Base-by-base conservation (phyloP, 441 rosid genomes). In the Cnidoscolus chayamansa region DNA sequence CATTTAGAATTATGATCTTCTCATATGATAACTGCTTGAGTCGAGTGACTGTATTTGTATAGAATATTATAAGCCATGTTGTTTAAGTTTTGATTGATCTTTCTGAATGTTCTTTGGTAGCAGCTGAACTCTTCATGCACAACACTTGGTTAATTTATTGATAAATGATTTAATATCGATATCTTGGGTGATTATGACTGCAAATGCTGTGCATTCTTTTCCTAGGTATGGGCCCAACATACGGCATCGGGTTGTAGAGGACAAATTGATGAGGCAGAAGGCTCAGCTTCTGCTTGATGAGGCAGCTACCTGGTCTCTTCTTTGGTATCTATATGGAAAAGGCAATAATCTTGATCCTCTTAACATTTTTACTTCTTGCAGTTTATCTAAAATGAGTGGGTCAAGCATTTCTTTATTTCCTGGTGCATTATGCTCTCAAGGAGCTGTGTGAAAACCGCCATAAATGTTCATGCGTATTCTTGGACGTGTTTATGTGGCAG, bases 231-330 rank as follows among this genome's bases (percentile, higher is more conserved):
- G 90, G 17, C 86, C 94, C 72, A 86, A 79, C 72, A 60, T 82
- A 78, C 83, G 84, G 71, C 94, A 90, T 79, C 92, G 96, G 69
- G 84, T 82, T 76, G 86, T 90, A 19, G 99, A 95, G 82, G 99
- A 95, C 85, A 95, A 91, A 81, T 81, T 91, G 73, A 89, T 89
- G 97, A 89, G 97, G 78, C 98, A 93, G 81, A 93, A 86, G 86
- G 97, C 97, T 83, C 97, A 88, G 78, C 82, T 90, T 76, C 83
- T 95, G 80, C 96, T 93, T 68, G 97, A 94, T 48, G 99, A 95
- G 88, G 98, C 98, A 56, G 97, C 98, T 49, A 84, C 99, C 37
- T 95, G 99, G 99, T 95, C 98, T 64, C 98, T 95, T 70, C 77
- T 95, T 67, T 95, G 99, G 99, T 84, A 87, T 80, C 85, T 95